Percentiles rank a stretch among this genome's conserved stretches.
Evolutionary conservation across 495 filamentous ascomycete species (phyloP).

Genomic region (Penicillium lividum): DNA sequence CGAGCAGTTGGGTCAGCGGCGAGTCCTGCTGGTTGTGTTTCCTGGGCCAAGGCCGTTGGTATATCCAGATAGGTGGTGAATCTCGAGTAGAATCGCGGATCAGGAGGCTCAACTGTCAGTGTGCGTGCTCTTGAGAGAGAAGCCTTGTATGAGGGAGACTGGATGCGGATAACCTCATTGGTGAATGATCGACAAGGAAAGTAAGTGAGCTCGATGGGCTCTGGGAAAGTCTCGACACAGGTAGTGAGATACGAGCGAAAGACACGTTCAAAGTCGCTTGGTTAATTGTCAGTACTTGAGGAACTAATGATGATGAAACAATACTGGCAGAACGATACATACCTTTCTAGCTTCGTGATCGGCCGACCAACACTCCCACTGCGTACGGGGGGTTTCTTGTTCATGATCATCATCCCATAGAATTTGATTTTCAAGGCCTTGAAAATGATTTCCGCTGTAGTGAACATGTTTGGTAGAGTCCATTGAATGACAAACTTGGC

Average conservation of each 20-base stretch:
- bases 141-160: not conserved
- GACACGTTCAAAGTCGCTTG: not conserved
- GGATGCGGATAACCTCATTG: not conserved
- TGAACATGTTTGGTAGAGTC: not conserved
- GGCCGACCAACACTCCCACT: constrained; percentile 2
- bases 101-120: not conserved
- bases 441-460: not conserved
- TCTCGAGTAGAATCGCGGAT: constrained; percentile 2
- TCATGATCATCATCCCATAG: not conserved
- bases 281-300: not conserved
- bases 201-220: not conserved
- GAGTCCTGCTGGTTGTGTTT: not conserved
- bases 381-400: constrained; percentile 1
- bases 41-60: not conserved
- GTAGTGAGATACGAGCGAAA: not conserved
- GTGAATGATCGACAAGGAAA: constrained; percentile 2
- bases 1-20: not conserved
- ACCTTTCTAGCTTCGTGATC: not conserved
- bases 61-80: not conserved
- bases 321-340: not conserved
- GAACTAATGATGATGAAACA: not conserved
- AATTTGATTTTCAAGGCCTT: constrained; percentile 3
- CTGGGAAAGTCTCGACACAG: not conserved
- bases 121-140: not conserved
- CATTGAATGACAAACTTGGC: not conserved